These are phyloP conservation scores for Entomortierella chlamydospora DNA, from an alignment of 192 early-diverging fungal genomes.

Conservation along the genomic window DNA sequence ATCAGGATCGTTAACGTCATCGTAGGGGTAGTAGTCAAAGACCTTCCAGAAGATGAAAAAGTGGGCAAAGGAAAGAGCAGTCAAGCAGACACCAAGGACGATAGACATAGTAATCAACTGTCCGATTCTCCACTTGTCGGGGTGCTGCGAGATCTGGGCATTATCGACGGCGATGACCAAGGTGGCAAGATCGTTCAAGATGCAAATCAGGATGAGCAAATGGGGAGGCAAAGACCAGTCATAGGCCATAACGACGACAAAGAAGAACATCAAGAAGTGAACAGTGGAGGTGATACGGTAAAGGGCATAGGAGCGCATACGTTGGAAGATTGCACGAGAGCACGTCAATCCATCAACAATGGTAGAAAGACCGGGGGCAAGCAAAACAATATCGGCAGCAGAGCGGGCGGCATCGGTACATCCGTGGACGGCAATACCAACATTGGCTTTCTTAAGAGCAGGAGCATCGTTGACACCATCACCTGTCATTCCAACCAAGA, in stretches of 20 bases:
- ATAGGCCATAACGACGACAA: conserved; percentile 81
- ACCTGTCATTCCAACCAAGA: conserved; percentile 94
- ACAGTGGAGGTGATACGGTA: conserved; percentile 93
- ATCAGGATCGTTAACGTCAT: conserved; percentile 11
- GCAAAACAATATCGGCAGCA: conserved; percentile 95
- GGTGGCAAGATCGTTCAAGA: conserved; percentile 85
- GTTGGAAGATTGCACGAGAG: conserved; percentile 89
- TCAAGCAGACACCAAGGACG: conserved; percentile 79
- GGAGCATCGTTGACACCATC: conserved; percentile 99
- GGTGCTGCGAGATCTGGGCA: conserved; percentile 79
- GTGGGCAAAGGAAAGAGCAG: conserved; percentile 81
- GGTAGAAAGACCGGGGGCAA: conserved; percentile 85
- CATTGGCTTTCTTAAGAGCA: conserved; percentile 96
- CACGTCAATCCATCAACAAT: conserved; percentile 88
- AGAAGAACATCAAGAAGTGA: conserved; percentile 95
- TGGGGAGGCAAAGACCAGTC: conserved; percentile 81
- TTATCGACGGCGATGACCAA: conserved; percentile 91
- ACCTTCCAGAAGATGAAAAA: conserved; percentile 83
- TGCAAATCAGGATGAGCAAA: conserved; percentile 84
- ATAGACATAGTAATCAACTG: conserved; percentile 88
- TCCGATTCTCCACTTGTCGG: conserved; percentile 96
- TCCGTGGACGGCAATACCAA: conserved; percentile 96
- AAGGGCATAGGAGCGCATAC: conserved; percentile 87
- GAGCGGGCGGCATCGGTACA: conserved; percentile 96
- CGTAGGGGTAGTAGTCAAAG: conserved; percentile 64